These are phyloP conservation scores for Trichoderma afroharzianum DNA, from an alignment of 2,329 filamentous ascomycete species.

Conservation along the genomic window DNA sequence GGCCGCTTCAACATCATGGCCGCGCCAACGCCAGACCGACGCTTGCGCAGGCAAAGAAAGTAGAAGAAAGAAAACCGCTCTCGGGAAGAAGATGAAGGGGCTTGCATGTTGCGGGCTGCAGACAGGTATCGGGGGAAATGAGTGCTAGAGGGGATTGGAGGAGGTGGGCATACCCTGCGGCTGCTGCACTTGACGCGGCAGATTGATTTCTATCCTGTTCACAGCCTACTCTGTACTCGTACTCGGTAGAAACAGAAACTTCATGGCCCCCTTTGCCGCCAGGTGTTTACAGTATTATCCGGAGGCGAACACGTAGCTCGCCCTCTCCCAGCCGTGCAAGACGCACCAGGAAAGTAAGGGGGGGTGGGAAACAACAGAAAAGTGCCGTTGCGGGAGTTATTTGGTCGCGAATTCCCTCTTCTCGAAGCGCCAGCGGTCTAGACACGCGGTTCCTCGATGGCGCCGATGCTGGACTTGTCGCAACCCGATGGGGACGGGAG, in stretches of 20 bases:
- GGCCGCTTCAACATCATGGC: constrained; percentile 14
- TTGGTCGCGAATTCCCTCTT: constrained; percentile 20
- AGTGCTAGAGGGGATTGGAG: constrained; percentile 22
- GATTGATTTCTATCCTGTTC: constrained; percentile 26
- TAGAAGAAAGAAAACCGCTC: neutral
- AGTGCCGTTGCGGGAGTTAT: constrained; percentile 17
- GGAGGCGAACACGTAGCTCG: constrained; percentile 21
- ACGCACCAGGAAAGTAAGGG: neutral
- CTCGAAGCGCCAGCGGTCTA: constrained; percentile 22
- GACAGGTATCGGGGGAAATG: constrained; percentile 24
- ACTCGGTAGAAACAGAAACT: constrained; percentile 16
- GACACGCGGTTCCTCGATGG: constrained; percentile 26
- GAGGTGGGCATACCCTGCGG: constrained; percentile 33
- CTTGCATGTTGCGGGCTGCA: neutral
- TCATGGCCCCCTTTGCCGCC: constrained; percentile 24
- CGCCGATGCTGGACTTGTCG: constrained; percentile 22
- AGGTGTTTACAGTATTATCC: constrained; percentile 35
- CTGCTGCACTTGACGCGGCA: constrained; percentile 23
- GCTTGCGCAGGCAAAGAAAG: neutral
- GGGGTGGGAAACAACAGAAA: constrained; percentile 5
- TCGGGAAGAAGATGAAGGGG: neutral
- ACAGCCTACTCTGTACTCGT: constrained; percentile 18
- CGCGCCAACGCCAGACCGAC: neutral
- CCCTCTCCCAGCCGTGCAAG: neutral
- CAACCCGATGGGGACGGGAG: constrained; percentile 24